phyloP scores from a whole-genome alignment of 148 eudicot species.

The Oxyria digyna region DNA sequence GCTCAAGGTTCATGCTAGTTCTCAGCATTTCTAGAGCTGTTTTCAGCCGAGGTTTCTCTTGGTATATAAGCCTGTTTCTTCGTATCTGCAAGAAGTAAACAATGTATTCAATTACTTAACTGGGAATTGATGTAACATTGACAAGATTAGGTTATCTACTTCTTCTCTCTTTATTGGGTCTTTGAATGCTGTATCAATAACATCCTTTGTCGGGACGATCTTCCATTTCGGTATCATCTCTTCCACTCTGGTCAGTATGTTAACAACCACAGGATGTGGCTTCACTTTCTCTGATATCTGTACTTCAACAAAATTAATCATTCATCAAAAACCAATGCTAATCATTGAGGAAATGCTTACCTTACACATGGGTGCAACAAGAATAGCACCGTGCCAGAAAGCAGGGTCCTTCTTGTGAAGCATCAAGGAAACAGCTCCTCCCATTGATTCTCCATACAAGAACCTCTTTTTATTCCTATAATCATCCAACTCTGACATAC shows the following conservation, averaged over 20 bases:
- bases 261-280: constrained; percentile 81
- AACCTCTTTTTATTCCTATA: constrained; percentile 64
- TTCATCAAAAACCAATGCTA: not conserved
- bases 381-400: constrained; percentile 91
- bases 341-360: constrained; percentile 18
- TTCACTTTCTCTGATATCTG: constrained; percentile 98
- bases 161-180: constrained; percentile 85
- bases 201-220: constrained; percentile 91
- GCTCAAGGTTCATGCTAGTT: constrained; percentile 82
- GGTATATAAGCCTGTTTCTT: constrained; percentile 76
- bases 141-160: constrained; percentile 20
- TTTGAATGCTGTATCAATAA: constrained; percentile 84
- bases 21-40: constrained; percentile 97
- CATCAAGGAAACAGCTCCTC: constrained; percentile 89
- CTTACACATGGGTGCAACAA: constrained; percentile 99
- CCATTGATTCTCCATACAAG: constrained; percentile 96
- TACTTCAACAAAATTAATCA: not conserved
- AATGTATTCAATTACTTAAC: not conserved
- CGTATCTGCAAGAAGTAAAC: constrained; percentile 36
- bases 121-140: not conserved
- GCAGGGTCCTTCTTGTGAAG: constrained; percentile 67
- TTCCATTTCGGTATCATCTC: constrained; percentile 97
- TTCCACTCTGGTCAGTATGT: constrained; percentile 63
- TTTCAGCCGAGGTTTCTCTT: constrained; percentile 82
- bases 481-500: constrained; percentile 53